Conservation (phyloP, 768 basidiomycete genomes). For the Heimioporus sp. region DNA sequence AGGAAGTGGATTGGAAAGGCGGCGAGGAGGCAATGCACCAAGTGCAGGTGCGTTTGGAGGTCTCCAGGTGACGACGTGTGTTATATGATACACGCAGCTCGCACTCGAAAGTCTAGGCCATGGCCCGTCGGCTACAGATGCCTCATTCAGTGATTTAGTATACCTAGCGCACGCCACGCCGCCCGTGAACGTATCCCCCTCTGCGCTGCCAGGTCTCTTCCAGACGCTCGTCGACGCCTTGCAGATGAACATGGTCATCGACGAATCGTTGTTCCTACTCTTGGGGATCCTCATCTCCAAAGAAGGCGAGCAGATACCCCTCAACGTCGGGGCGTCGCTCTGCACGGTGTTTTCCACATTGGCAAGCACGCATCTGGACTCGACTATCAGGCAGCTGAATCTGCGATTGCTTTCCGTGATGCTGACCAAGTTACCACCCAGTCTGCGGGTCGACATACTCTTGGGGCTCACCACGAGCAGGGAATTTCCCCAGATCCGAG, state of each 20-base stretch:
- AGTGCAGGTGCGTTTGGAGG: conserved; percentile 38
- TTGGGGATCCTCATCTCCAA: conserved; percentile 27
- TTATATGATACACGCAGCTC: conserved; percentile 16
- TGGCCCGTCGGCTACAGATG: conserved; percentile 2
- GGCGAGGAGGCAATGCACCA: conserved; percentile 38
- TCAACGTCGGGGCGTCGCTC: conserved; percentile 49
- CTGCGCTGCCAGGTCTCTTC: conserved; percentile 28
- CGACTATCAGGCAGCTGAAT: conserved; percentile 53
- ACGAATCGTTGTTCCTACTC: conserved; percentile 61
- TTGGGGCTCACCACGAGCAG: conserved; percentile 48
- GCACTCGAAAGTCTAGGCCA: conserved; percentile 36
- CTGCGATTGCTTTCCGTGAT: conserved; percentile 60
- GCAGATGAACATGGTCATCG: conserved; percentile 51
- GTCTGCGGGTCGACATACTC: conserved; percentile 53
- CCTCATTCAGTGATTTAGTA: conserved; percentile 28
- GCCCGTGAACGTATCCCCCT: conserved; percentile 11
- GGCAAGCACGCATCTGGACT: conserved; percentile 61
- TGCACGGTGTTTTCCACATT: conserved; percentile 50
- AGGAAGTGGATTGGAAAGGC: conserved; percentile 36
- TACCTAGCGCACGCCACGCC: conserved; percentile 23
- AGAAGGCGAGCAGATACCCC: conserved; percentile 27
- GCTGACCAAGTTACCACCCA: conserved; percentile 45
- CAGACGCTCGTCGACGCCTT: conserved; percentile 48
- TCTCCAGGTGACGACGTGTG: neutral
- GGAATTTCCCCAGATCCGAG: conserved; percentile 63